Evolutionary conservation across 805 yeast species (phyloP).

Genomic region (Alloascoidea africana): DNA sequence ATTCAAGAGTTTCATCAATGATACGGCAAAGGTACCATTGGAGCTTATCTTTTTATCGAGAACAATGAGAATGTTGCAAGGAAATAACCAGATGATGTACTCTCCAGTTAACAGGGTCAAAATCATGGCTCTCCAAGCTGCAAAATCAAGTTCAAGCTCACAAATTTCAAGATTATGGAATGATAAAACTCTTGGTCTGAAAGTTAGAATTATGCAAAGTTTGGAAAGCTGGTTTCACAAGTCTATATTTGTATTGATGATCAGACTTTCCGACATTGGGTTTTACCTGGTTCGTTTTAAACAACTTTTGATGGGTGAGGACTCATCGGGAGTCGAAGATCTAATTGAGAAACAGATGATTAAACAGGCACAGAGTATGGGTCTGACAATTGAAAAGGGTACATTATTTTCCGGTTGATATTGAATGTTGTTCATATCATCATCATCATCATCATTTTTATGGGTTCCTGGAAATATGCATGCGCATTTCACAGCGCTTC

Average conservation of each 20-base stretch:
- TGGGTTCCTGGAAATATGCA: no score
- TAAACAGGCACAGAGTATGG: constrained; percentile 20
- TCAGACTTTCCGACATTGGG: constrained; percentile 9
- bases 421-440: no score
- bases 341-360: constrained; percentile 23
- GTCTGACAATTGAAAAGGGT: constrained; percentile 13
- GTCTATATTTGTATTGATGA: constrained; percentile 4
- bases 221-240: constrained; percentile 5
- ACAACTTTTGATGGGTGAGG: constrained; percentile 18
- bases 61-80: constrained; percentile 63
- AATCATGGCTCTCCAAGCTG: constrained; percentile 43
- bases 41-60: constrained; percentile 51
- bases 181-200: background rate
- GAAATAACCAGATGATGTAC: constrained; percentile 45
- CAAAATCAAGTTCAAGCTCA: constrained; percentile 7
- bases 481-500: no score
- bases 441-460: no score
- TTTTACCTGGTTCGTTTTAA: constrained; percentile 20
- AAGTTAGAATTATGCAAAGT: background rate
- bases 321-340: constrained; percentile 25
- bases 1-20: constrained; percentile 40
- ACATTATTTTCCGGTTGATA: constrained; percentile 1
- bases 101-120: constrained; percentile 66
- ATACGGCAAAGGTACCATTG: constrained; percentile 51
- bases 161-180: constrained; percentile 2